Percentiles rank a stretch among this genome's conserved stretches.
phyloP scores from a whole-genome alignment of 129 eudicot species.

The Daucus carota region DNA sequence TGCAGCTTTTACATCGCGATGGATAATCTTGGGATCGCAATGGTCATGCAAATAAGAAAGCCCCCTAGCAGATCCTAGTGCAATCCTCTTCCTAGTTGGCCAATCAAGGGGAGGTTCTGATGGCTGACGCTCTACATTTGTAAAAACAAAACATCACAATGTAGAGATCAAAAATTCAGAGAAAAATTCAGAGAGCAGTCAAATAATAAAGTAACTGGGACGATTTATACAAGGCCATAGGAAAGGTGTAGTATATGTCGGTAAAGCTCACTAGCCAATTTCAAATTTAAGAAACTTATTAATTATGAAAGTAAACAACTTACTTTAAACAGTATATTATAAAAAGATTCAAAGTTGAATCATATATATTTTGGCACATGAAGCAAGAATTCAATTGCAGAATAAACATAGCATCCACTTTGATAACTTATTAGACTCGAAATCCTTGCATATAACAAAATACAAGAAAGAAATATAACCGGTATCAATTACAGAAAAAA shows the following conservation, averaged over 20 bases:
- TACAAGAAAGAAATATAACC: background rate
- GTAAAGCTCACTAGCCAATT: background rate
- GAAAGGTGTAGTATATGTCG: background rate
- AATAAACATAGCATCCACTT: background rate
- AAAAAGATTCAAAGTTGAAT: background rate
- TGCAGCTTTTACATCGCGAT: slow-evolving; percentile 45
- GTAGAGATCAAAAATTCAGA: too few species aligned
- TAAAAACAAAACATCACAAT: background rate
- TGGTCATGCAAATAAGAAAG: slow-evolving; percentile 45
- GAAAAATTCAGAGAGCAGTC: background rate
- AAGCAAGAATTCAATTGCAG: background rate
- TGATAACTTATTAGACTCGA: background rate
- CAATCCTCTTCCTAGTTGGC: slow-evolving; percentile 33
- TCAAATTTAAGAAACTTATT: too few species aligned
- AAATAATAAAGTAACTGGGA: background rate
- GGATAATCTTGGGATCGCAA: slow-evolving; percentile 39
- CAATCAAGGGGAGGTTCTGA: slow-evolving; percentile 32
- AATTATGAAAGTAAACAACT: background rate
- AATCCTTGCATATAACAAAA: background rate
- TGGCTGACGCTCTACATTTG: slow-evolving; percentile 18
- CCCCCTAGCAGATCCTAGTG: slow-evolving; percentile 42
- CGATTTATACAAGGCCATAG: background rate
- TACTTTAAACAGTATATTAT: background rate
- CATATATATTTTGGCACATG: background rate
- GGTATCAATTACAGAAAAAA: background rate